Evolutionary conservation across 73 alveolate species (phyloP).

Genomic region (Paramecium pentaurelia): DNA sequence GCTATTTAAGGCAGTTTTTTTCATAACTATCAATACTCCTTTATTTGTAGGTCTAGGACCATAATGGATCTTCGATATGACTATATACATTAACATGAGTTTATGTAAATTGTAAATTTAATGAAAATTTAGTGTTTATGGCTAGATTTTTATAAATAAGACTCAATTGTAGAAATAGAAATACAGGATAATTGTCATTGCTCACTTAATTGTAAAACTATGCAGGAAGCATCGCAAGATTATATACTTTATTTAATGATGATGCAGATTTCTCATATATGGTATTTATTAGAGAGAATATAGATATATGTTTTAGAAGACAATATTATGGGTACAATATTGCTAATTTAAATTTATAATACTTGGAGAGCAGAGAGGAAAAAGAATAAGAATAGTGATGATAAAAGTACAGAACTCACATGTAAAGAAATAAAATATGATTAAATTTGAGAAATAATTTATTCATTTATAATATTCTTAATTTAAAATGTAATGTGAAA

Average conservation of each 20-base stretch:
- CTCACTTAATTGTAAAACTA: not conserved
- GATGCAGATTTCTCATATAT: not conserved
- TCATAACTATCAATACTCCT: not conserved
- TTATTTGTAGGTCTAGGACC: not conserved
- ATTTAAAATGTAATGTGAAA: not conserved
- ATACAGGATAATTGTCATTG: constrained; percentile 24
- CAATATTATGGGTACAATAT: not conserved
- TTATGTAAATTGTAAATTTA: not conserved
- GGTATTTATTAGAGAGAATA: not conserved
- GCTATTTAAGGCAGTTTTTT: not conserved
- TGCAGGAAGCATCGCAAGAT: not conserved
- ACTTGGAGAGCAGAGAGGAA: not conserved
- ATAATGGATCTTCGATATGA: not conserved
- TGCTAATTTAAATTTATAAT: not conserved
- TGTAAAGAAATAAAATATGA: not conserved
- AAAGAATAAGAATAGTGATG: not conserved
- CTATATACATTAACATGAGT: constrained; percentile 22
- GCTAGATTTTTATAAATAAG: not conserved
- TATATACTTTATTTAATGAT: not conserved
- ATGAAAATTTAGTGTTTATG: not conserved
- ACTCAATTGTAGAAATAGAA: not conserved
- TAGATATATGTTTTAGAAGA: not conserved
- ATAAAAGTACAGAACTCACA: not conserved
- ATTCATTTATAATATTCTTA: not conserved
- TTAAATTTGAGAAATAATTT: not conserved